phyloP scores from a whole-genome alignment of 1,139 yeast species.

The Kodamaea alishanica region DNA sequence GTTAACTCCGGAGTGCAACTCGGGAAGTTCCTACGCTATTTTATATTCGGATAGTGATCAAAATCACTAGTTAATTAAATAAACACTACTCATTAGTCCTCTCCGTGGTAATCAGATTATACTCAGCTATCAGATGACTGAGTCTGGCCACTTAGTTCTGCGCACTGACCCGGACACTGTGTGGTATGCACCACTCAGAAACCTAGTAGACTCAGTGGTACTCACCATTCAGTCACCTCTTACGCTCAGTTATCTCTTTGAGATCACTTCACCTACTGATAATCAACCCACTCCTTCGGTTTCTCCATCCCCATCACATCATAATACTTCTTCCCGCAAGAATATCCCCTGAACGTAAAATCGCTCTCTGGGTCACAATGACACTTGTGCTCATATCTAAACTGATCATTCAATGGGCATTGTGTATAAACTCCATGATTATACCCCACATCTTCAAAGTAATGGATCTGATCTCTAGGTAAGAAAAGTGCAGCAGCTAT shows the following conservation, averaged over 20 bases:
- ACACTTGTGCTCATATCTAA: conserved; percentile 46
- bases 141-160: no score
- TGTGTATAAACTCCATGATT: conserved; percentile 63
- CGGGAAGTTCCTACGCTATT: no score
- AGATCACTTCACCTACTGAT: conserved; percentile 4
- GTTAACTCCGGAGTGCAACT: no score
- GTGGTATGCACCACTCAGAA: not conserved
- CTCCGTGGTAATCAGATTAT: no score
- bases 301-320: conserved; percentile 41
- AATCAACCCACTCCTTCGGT: conserved; percentile 40
- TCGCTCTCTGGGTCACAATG: conserved; percentile 48
- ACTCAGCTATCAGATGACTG: no score
- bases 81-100: no score
- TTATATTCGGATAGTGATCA: no score
- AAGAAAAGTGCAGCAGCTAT: conserved; percentile 74
- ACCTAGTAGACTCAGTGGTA: not conserved
- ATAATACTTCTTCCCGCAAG: conserved; percentile 51
- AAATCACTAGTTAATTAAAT: no score
- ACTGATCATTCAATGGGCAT: conserved; percentile 49
- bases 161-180: no score
- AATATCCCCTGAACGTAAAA: conserved; percentile 52
- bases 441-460: conserved; percentile 80
- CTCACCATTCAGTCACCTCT: not conserved
- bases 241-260: not conserved
- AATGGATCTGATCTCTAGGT: conserved; percentile 64